Base-by-base conservation (phyloP, 2,329 filamentous ascomycete species). In the Beauveria asiatica region DNA sequence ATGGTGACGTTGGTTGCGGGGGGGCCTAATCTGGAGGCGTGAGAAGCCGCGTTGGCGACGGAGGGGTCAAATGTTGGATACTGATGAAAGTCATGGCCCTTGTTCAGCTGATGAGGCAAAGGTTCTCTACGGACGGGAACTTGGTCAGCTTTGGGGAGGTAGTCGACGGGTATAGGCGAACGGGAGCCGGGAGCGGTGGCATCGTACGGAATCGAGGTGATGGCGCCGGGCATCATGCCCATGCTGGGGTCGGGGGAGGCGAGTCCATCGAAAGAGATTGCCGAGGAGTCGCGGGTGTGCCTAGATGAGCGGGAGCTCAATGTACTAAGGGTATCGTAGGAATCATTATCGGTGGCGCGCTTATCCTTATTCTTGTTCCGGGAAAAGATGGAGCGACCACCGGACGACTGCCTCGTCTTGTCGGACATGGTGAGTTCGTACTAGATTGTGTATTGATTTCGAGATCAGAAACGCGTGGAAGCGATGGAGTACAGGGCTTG, bases 121-220 rank as follows among this genome's bases (percentile, higher is more conserved):
- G 88, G 88, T 60, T 94, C 89, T 70, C 85, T 85, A 66, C 85
- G 82, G 60, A 79, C 74, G 23, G 83, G 78, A 66, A 80, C 73
- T 69, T 88, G 84, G 63, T 90, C 86, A 61, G 81, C 75, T 69
- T 84, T 83, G 54, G 88, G 86, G 48, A 90, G 77, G 70, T 89
- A 89, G 50, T 95, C 89, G 68, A 90, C 80, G 44, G 87, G 76
- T 61, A 90, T 82, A 5, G 90, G 88, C 25, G 86, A 87, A 69
- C 84, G 85, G 53, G 81, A 82, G 71, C 89, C 88, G 59, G 82
- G 72, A 55, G 81, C 72, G 33, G 87, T 79, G 67, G 78, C 85
- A 67, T 96, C 90, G 77, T 95, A 96, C 37, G 92, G 90, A 65
- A 97, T 92, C 30, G 90, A 88, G 39, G 91, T 91, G 69, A 96